A percentile compares a stretch with the other conserved stretches of the same genome.
phyloP scores from a whole-genome alignment of 768 basidiomycete species.

The Serendipita vermifera region DNA sequence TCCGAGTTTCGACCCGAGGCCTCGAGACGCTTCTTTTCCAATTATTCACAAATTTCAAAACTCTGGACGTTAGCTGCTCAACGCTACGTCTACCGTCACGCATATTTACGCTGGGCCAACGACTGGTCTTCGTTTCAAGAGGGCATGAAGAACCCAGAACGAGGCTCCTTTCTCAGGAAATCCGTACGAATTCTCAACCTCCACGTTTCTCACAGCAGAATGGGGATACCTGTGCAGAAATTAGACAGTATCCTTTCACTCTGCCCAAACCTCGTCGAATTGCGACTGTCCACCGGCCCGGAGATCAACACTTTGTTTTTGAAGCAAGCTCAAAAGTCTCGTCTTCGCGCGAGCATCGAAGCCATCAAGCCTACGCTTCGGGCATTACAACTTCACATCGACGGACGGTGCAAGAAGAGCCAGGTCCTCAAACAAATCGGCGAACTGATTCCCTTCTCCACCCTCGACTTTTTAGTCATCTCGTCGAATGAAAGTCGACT shows the following conservation, averaged over 20 bases:
- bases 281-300: background rate
- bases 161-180: background rate
- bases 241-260: background rate
- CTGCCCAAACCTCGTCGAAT: constrained; percentile 3
- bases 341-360: background rate
- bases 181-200: background rate
- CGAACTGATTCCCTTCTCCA: background rate
- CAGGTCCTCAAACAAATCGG: background rate
- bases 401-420: background rate
- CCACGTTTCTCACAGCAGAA: background rate
- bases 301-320: background rate
- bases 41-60: background rate
- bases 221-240: background rate
- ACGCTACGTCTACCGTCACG: background rate
- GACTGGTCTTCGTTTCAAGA: background rate
- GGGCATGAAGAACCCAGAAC: background rate
- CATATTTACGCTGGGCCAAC: background rate
- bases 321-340: background rate
- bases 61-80: background rate
- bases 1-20: constrained; percentile 2
- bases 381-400: background rate
- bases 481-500: background rate
- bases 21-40: background rate
- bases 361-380: background rate
- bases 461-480: background rate